Percentiles rank a stretch among this genome's conserved stretches.
Evolutionary conservation across 1,284 basidiomycete genomes (phyloP).

Genomic region (Apiotrichum akiyoshidainum): DNA sequence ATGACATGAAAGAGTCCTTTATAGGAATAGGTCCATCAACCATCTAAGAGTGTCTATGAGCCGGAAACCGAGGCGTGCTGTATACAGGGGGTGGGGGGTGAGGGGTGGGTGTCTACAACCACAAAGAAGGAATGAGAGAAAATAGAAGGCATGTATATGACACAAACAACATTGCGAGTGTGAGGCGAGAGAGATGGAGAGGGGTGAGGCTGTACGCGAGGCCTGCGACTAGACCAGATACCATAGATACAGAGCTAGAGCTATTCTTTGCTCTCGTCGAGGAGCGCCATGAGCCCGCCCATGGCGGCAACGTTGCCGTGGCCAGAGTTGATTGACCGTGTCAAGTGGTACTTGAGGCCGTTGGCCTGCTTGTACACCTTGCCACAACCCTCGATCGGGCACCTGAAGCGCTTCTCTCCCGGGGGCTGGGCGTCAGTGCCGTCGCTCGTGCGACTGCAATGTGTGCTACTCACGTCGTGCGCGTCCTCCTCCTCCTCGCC

Average conservation of each 20-base stretch:
- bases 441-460: conserved; percentile 13
- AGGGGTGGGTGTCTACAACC: not conserved
- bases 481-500: conserved; percentile 33
- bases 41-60: conserved; percentile 1
- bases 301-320: conserved; percentile 47
- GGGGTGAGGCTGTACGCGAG: too few relatives aligned
- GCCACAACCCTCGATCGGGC: conserved; percentile 59
- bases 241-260: not conserved
- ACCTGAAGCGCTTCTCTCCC: conserved; percentile 58
- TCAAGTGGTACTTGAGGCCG: conserved; percentile 51
- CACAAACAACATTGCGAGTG: not conserved
- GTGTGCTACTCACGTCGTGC: conserved; percentile 14
- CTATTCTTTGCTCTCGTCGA: conserved; percentile 22
- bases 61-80: not conserved
- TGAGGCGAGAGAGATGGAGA: too few relatives aligned
- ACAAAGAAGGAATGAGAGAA: not conserved
- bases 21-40: conserved; percentile 1
- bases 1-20: too few relatives aligned
- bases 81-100: not conserved
- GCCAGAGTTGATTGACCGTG: conserved; percentile 45
- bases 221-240: not conserved
- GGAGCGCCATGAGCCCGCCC: conserved; percentile 31
- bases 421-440: too few relatives aligned
- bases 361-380: conserved; percentile 60
- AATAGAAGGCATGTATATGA: not conserved